Base-by-base conservation (phyloP, 371 early-diverging fungal genomes). In the Apophysomyces elegans region DNA sequence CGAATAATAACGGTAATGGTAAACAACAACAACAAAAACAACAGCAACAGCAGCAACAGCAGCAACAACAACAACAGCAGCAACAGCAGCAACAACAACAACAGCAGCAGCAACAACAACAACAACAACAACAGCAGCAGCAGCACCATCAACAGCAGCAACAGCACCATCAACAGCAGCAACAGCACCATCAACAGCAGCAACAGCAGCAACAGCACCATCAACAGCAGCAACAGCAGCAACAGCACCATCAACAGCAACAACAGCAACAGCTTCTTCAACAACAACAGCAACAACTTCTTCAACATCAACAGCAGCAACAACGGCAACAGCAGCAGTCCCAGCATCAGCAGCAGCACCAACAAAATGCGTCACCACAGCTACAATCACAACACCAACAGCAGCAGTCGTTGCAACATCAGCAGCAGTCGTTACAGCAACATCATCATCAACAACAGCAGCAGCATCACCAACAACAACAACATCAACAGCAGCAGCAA, bases 401-500 rank as follows among this genome's bases (percentile, higher is more conserved):
- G 6, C 69, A 69, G 59, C 38, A 38, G 21, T 21, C 21, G 21
- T 32, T 36, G 60, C 45, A 16, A 18, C 47, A 36, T 6, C 47
- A 47, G 38, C 62, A 61, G 36, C 62, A 44, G 14, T 36, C 14
- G n/a, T 21, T 21, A 21, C 36, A 37, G 13, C 59, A 65, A 14
- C 65, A 63, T 9, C 56, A 56, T 8, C 58, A 63, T 39, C 64
- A 63, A 37, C 64, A 62, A 14, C 69, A 63, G 35, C 65, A 69
- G 36, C 44, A 56, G 2, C 69, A 69, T 43, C 65, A 64, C 13
- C 63, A 61, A 35, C 71, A 70, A 7, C 61, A 43, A 3, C 72
- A 70, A 4, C 70, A 71, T 13, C 62, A 62, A 5, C 69, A 61
- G 37, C 69, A 72, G 9, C 56, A 60, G 16, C 73, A 72, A n/a